A percentile compares a stretch with the other conserved stretches of the same genome.
Evolutionary conservation across 2,329 filamentous ascomycete genomes (phyloP).

Genomic region (Nemania abortiva): DNA sequence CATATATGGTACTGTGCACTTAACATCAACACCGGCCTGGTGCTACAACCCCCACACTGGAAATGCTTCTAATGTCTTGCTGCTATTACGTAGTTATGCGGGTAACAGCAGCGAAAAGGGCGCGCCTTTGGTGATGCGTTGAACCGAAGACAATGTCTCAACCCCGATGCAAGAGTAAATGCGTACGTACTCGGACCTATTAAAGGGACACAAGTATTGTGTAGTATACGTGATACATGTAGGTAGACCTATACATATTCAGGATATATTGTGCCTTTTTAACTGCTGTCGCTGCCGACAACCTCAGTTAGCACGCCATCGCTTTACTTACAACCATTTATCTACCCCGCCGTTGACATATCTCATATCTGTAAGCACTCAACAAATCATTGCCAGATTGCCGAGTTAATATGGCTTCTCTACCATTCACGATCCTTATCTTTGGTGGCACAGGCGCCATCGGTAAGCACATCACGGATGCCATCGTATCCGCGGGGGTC

Average conservation of each 20-base stretch:
- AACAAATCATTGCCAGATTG: conserved; percentile 3
- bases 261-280: not conserved
- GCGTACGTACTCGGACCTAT: not conserved
- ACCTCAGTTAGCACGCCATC: not conserved
- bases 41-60: not conserved
- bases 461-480: conserved; percentile 52
- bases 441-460: conserved; percentile 53
- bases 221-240: not conserved
- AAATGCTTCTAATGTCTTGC: not conserved
- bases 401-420: conserved; percentile 37
- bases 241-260: not conserved
- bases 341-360: conserved; percentile 2
- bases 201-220: not conserved
- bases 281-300: not conserved
- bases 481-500: conserved; percentile 51
- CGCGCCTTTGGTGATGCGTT: not conserved
- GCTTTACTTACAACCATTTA: not conserved
- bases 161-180: not conserved
- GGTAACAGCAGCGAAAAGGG: not conserved
- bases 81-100: not conserved
- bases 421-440: conserved; percentile 50
- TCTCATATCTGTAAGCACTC: not conserved
- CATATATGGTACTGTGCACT: not conserved
- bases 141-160: not conserved
- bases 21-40: not conserved